Conservation (phyloP, 1,284 basidiomycete genomes). For the Exsudoporus floridanus region DNA sequence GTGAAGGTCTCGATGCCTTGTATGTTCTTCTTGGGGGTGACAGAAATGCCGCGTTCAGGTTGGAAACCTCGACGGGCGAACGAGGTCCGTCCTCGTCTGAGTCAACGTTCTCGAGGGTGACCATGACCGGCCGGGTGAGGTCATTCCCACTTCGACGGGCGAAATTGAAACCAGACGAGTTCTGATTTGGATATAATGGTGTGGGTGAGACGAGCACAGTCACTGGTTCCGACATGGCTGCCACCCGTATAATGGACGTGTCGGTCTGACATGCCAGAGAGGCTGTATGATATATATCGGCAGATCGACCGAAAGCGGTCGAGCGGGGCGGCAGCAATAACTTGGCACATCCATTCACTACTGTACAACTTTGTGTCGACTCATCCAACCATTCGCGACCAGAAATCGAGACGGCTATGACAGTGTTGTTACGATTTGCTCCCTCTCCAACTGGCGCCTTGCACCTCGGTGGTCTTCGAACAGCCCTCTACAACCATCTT, state of each 20-base stretch:
- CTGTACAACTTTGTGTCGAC: too few species aligned
- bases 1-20: conserved; percentile 21
- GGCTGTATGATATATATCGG: too few species aligned
- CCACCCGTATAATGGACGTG: too few species aligned
- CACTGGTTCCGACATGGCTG: conserved; percentile 34
- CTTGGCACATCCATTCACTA: too few species aligned
- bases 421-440: conserved; percentile 81
- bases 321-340: too few species aligned
- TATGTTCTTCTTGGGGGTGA: conserved; percentile 52
- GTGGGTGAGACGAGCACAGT: conserved; percentile 37
- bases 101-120: conserved; percentile 47
- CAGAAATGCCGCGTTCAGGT: conserved; percentile 36
- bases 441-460: conserved; percentile 95
- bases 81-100: conserved; percentile 29
- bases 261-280: too few species aligned
- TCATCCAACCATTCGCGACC: too few species aligned
- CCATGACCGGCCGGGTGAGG: conserved; percentile 43
- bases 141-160: conserved; percentile 32
- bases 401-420: background rate
- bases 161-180: conserved; percentile 30
- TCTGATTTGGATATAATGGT: conserved; percentile 25
- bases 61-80: conserved; percentile 30
- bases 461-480: conserved; percentile 95
- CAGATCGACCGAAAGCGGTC: too few species aligned
- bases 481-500: conserved; percentile 92